A percentile compares a stretch with the other conserved stretches of the same genome.
Evolutionary conservation across 352 stramenopile species (phyloP).

Genomic region (Globisporangium echinulatum): DNA sequence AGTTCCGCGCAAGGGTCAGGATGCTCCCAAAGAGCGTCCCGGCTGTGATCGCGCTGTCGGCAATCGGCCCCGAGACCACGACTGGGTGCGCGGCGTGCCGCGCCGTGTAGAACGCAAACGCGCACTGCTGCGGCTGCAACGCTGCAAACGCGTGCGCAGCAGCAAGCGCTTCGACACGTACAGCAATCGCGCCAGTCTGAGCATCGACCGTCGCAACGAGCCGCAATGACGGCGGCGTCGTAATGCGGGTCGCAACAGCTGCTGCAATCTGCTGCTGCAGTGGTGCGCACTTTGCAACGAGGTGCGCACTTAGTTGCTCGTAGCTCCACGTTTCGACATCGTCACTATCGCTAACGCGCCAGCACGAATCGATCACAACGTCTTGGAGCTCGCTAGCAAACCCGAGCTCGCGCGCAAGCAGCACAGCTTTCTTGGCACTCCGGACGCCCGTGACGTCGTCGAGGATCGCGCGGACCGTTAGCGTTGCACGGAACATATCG

Average conservation of each 20-base stretch:
- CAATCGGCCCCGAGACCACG: conserved; percentile 75
- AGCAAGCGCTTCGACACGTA: conserved; percentile 37
- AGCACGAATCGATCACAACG: conserved; percentile 47
- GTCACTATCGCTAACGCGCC: conserved; percentile 13
- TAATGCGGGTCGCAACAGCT: conserved; percentile 14
- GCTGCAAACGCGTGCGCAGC: conserved; percentile 48
- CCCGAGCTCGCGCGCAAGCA: conserved; percentile 91
- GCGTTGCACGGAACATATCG: conserved; percentile 29
- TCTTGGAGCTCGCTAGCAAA: conserved; percentile 75
- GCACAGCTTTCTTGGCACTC: conserved; percentile 86
- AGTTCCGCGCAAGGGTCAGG: conserved; percentile 64
- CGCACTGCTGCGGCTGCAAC: conserved; percentile 62
- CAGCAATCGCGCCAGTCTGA: conserved; percentile 33
- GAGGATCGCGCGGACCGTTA: conserved; percentile 75
- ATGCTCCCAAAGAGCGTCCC: conserved; percentile 76
- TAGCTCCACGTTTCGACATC: conserved; percentile 43
- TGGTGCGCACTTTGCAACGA: conserved; percentile 30
- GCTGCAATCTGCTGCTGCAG: conserved; percentile 37
- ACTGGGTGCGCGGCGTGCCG: conserved; percentile 69
- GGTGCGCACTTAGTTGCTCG: conserved; percentile 47
- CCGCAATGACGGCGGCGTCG: conserved; percentile 28
- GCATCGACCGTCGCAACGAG: conserved; percentile 58
- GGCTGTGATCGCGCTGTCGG: conserved; percentile 66
- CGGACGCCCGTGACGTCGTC: conserved; percentile 91
- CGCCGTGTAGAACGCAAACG: conserved; percentile 74